Evolutionary conservation across 345 rosid genomes (phyloP).

Genomic region (Salix udensis): DNA sequence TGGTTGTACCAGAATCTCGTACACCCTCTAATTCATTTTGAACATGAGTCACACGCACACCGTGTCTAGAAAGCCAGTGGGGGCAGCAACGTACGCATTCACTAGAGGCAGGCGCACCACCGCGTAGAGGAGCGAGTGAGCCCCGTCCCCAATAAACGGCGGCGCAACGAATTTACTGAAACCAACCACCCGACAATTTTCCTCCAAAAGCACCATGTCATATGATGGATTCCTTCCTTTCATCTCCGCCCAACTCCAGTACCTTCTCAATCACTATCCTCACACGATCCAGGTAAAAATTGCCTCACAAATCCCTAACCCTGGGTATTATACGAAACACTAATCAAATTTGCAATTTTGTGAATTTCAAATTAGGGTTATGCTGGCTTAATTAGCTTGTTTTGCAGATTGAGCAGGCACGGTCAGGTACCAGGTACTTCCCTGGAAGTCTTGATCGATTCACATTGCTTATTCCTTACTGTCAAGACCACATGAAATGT

Average conservation of each 20-base stretch:
- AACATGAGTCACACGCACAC: not conserved
- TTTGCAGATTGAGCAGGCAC: slow-evolving; percentile 70
- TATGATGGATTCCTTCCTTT: slow-evolving; percentile 63
- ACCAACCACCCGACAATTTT: not conserved
- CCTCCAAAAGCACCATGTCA: slow-evolving; percentile 38
- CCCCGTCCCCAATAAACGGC: not conserved
- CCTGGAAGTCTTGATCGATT: slow-evolving; percentile 69
- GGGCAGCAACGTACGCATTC: not conserved
- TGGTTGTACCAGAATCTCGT: fast-evolving
- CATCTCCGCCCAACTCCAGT: slow-evolving; percentile 78
- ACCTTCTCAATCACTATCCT: slow-evolving; percentile 61
- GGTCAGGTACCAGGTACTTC: slow-evolving; percentile 70
- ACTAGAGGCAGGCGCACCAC: not conserved
- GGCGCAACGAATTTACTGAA: not conserved
- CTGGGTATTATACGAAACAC: not conserved
- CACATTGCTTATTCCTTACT: slow-evolving; percentile 82
- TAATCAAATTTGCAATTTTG: not conserved
- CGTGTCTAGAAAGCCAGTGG: not conserved
- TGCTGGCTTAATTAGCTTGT: not conserved
- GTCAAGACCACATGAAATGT: slow-evolving; percentile 81
- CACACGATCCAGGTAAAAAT: slow-evolving; percentile 54
- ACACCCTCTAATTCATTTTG: too few species aligned
- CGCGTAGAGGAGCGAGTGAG: not conserved
- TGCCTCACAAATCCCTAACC: not conserved
- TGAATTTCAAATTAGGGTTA: slow-evolving; percentile 13